A percentile compares a stretch with the other conserved stretches of the same genome.
phyloP scores from a whole-genome alignment of 345 rosid genomes.

The Populus ilicifolia region DNA sequence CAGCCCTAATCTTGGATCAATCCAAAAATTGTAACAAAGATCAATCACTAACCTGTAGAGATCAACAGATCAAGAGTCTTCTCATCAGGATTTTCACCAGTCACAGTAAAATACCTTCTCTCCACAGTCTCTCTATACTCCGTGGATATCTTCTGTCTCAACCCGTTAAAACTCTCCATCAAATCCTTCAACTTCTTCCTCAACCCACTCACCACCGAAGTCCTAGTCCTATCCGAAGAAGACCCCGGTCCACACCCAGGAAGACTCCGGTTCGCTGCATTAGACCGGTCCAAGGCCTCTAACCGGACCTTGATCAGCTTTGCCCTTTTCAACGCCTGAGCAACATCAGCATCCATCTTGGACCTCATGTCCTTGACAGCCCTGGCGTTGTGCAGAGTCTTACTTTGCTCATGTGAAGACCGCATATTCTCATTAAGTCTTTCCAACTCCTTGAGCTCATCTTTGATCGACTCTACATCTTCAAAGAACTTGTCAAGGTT shows the following conservation, averaged over 20 bases:
- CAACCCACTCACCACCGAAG: constrained; percentile 74
- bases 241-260: constrained; percentile 91
- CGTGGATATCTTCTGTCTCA: constrained; percentile 64
- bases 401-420: constrained; percentile 81
- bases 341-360: constrained; percentile 79
- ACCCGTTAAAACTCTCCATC: constrained; percentile 68
- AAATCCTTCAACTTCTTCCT: constrained; percentile 89
- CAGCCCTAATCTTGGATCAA: not conserved
- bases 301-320: constrained; percentile 70
- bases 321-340: constrained; percentile 72
- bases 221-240: constrained; percentile 82
- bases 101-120: constrained; percentile 85
- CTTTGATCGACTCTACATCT: constrained; percentile 79
- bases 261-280: constrained; percentile 66
- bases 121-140: constrained; percentile 94
- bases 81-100: constrained; percentile 92
- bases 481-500: constrained; percentile 79
- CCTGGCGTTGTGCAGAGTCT: constrained; percentile 71
- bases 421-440: constrained; percentile 51
- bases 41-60: constrained; percentile 60
- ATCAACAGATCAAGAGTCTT: constrained; percentile 67
- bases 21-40: not conserved
- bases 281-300: constrained; percentile 86
- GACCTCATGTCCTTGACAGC: constrained; percentile 74
- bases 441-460: constrained; percentile 73